A percentile compares a stretch with the other conserved stretches of the same genome.
Conservation (phyloP, 2,329 filamentous ascomycete genomes). For the Helotiales sp. region DNA sequence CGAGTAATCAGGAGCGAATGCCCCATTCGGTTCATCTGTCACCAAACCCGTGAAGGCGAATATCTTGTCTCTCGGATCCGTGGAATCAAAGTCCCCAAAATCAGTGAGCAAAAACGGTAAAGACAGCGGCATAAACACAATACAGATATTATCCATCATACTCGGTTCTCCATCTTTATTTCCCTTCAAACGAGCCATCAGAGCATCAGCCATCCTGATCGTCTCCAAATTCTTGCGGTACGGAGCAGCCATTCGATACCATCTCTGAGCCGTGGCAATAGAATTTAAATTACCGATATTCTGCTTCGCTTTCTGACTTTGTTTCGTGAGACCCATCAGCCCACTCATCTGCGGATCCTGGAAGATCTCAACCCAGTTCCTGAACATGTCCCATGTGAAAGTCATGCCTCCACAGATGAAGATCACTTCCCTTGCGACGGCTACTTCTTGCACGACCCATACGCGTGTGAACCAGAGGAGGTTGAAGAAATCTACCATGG, state of each 20-base stretch:
- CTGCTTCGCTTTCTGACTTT: background rate
- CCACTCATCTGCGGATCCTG: background rate
- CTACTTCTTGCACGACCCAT: conserved; percentile 15
- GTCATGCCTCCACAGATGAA: conserved; percentile 9
- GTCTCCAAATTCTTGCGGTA: background rate
- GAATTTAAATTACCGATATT: background rate
- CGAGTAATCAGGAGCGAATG: background rate
- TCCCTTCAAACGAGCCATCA: background rate
- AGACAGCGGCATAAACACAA: background rate
- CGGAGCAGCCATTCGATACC: background rate
- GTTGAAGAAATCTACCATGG: background rate
- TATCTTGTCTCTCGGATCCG: background rate
- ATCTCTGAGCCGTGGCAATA: background rate
- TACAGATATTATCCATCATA: background rate
- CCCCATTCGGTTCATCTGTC: background rate
- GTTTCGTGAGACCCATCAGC: background rate
- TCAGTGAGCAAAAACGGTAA: background rate
- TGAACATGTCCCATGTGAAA: background rate
- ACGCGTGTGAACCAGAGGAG: background rate
- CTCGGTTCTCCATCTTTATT: background rate
- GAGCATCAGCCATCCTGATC: background rate
- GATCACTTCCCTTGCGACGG: background rate
- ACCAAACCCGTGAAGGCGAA: background rate
- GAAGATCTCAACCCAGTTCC: background rate
- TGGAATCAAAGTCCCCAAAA: background rate